phyloP scores from a whole-genome alignment of 192 early-diverging fungal genomes.

The Fimicolochytrium jonesii region DNA sequence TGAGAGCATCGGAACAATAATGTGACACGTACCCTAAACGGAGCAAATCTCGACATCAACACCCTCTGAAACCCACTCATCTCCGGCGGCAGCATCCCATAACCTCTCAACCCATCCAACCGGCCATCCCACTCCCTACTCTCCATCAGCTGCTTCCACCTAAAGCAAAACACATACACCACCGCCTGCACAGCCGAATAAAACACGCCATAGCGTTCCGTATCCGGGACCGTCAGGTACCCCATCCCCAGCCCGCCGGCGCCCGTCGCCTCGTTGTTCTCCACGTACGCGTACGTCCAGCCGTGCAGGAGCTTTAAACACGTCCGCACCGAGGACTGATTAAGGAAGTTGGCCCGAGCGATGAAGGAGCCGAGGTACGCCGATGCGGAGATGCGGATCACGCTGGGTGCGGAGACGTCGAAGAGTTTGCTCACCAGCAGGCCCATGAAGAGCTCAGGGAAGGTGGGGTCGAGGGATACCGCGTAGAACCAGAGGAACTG shows the following conservation, averaged over 20 bases:
- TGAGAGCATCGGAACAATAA: no score
- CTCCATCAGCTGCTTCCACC: constrained; percentile 77
- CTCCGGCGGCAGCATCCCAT: constrained; percentile 41
- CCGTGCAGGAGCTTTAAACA: constrained; percentile 63
- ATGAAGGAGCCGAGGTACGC: constrained; percentile 86
- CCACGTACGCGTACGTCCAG: constrained; percentile 68
- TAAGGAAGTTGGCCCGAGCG: constrained; percentile 79
- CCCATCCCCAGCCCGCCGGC: not conserved
- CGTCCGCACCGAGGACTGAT: constrained; percentile 53
- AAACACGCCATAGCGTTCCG: constrained; percentile 71
- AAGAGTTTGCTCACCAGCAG: constrained; percentile 60
- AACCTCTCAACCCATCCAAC: constrained; percentile 9
- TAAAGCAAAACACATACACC: constrained; percentile 94
- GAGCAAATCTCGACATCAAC: constrained; percentile 71
- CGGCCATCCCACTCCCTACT: no score
- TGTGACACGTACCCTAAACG: constrained; percentile 58
- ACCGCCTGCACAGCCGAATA: constrained; percentile 82
- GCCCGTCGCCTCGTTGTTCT: constrained; percentile 48
- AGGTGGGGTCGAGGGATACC: constrained; percentile 60
- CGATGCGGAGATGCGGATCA: constrained; percentile 71
- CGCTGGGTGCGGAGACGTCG: constrained; percentile 53
- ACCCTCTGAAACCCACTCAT: constrained; percentile 65
- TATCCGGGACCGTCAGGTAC: constrained; percentile 36
- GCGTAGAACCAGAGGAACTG: constrained; percentile 91
- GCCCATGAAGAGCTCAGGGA: constrained; percentile 75